Percentiles rank a stretch among this genome's conserved stretches.
phyloP scores from a whole-genome alignment of 345 rosid species.

The Brassica juncea region DNA sequence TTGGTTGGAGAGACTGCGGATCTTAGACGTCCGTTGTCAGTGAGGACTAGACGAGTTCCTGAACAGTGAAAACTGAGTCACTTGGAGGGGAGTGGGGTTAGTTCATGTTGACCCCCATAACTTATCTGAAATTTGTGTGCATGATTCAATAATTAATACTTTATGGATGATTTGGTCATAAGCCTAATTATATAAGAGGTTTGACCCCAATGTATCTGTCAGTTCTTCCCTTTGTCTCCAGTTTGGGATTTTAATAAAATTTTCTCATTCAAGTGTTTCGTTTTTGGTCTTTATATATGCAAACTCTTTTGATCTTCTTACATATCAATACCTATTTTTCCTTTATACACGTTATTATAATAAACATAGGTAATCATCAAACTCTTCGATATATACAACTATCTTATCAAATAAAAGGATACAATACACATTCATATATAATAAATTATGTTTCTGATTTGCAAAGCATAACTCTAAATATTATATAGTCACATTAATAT shows the following conservation, averaged over 20 bases:
- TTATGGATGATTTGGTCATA: neutral
- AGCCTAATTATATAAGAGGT: neutral
- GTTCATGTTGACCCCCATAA: no score
- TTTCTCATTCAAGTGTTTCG: no score
- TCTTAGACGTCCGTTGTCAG: constrained; percentile 51
- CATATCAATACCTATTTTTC: neutral
- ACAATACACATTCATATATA: no score
- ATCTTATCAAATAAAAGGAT: no score
- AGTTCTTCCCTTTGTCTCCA: neutral
- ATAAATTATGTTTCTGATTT: no score
- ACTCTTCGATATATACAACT: no score
- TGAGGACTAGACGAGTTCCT: constrained; percentile 56
- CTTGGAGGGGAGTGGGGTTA: neutral
- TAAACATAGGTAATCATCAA: no score
- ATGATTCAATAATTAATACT: neutral
- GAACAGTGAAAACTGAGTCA: neutral
- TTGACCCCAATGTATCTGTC: neutral
- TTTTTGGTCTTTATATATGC: neutral
- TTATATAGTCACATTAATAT: no score
- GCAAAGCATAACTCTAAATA: no score
- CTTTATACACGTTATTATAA: neutral
- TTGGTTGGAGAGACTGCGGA: constrained; percentile 30
- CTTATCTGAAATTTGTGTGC: neutral
- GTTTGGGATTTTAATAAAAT: neutral
- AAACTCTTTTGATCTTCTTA: neutral